These are phyloP conservation scores for Pelargonium citronellum DNA, from an alignment of 441 rosid genomes.

Conservation along the genomic window DNA sequence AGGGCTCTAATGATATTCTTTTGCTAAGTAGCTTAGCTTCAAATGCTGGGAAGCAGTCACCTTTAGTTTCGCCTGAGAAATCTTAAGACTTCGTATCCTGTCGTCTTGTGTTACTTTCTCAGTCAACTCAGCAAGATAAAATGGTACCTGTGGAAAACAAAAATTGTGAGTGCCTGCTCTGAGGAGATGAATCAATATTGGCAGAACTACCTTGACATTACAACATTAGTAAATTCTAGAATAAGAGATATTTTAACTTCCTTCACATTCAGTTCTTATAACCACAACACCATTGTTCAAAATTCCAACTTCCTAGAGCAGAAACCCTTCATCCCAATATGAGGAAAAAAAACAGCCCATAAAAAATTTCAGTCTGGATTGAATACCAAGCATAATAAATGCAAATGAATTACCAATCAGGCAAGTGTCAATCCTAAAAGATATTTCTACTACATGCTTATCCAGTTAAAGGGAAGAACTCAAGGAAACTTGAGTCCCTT, in stretches of 20 bases:
- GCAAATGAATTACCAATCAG: not conserved
- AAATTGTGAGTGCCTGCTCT: not conserved
- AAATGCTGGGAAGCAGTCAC: slow-evolving; percentile 26
- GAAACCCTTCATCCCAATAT: not conserved
- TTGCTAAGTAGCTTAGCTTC: not conserved
- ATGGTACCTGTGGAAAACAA: slow-evolving; percentile 52
- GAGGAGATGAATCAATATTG: not conserved
- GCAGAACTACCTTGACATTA: too few relatives aligned
- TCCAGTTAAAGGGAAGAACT: not conserved
- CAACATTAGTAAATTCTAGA: not conserved
- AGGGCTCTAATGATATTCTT: too few relatives aligned
- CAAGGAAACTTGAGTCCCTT: not conserved
- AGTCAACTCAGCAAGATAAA: slow-evolving; percentile 68
- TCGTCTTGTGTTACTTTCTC: slow-evolving; percentile 59
- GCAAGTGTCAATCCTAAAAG: not conserved
- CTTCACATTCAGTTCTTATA: not conserved
- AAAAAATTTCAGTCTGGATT: not conserved
- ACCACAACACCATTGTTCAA: not conserved
- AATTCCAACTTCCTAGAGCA: not conserved
- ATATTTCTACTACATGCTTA: not conserved
- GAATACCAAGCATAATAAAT: not conserved
- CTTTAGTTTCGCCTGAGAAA: slow-evolving; percentile 58
- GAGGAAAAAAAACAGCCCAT: not conserved
- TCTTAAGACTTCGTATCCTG: slow-evolving; percentile 53
- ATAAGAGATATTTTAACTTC: too few relatives aligned